Evolutionary conservation across 257 asterid genomes (phyloP).

Genomic region (Solanum etuberosum): DNA sequence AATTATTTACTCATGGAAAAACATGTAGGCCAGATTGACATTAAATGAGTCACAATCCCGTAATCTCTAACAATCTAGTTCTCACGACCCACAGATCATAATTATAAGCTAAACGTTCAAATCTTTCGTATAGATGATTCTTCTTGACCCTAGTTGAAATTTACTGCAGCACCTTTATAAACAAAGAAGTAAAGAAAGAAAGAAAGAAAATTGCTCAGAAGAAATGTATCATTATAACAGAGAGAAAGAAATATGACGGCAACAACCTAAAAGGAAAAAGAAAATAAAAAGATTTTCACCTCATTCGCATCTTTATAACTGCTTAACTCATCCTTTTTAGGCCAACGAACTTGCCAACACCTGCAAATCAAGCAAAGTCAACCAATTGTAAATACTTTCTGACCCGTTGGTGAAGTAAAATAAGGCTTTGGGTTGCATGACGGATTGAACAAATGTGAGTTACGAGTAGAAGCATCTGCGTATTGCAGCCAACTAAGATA

Average conservation of each 20-base stretch:
- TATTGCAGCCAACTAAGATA: background rate
- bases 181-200: background rate
- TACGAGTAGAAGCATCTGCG: background rate
- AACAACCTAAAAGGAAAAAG: background rate
- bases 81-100: background rate
- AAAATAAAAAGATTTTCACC: constrained; percentile 17
- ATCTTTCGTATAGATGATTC: background rate
- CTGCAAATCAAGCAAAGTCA: constrained; percentile 16
- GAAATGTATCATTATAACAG: background rate
- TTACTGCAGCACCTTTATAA: background rate
- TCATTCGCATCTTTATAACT: constrained; percentile 71
- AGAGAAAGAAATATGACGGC: background rate
- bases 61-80: background rate
- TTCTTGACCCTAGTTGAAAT: background rate
- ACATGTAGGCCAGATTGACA: background rate
- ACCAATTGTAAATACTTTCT: background rate
- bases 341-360: constrained; percentile 62
- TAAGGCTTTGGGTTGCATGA: background rate
- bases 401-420: background rate
- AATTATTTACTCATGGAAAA: background rate
- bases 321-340: constrained; percentile 37
- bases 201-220: background rate
- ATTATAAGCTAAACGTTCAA: background rate
- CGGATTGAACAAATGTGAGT: background rate
- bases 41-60: constrained; percentile 6